Evolutionary conservation across 176 grass and related monocot genomes (phyloP).

Genomic region (Carex pumila): DNA sequence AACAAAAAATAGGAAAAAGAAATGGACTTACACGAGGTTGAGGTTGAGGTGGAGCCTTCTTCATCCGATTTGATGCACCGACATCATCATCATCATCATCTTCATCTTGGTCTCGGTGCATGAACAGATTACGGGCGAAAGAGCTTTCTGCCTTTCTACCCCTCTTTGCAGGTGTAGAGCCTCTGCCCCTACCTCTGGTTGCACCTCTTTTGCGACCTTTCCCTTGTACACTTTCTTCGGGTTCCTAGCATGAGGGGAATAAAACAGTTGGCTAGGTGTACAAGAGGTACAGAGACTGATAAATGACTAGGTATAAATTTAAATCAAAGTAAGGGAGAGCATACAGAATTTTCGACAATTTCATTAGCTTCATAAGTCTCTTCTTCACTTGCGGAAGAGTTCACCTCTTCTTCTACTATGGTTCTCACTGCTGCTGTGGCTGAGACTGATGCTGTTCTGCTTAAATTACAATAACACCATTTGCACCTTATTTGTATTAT

Average conservation of each 20-base stretch:
- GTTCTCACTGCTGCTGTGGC: slow-evolving; percentile 4
- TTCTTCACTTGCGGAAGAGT: slow-evolving; percentile 45
- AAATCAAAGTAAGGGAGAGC: not conserved
- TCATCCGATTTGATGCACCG: slow-evolving; percentile 17
- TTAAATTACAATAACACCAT: not conserved
- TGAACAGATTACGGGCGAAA: slow-evolving; percentile 26
- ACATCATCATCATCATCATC: slow-evolving; percentile 62
- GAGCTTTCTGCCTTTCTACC: slow-evolving; percentile 59
- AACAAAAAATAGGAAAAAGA: not conserved
- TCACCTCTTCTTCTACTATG: slow-evolving; percentile 24
- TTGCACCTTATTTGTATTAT: not conserved
- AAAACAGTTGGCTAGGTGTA: not conserved
- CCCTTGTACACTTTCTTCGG: slow-evolving; percentile 26
- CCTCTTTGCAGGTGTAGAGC: slow-evolving; percentile 30
- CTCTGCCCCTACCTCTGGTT: slow-evolving; percentile 38
- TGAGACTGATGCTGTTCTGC: slow-evolving; percentile 14
- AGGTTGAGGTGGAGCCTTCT: slow-evolving; percentile 41
- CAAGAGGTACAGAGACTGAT: not conserved
- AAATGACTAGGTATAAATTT: not conserved
- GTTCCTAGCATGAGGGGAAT: slow-evolving; percentile 32
- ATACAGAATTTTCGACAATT: slow-evolving; percentile 45
- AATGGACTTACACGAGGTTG: slow-evolving; percentile 40
- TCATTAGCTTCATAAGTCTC: slow-evolving; percentile 43
- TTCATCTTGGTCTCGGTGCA: slow-evolving; percentile 29
- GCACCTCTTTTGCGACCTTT: slow-evolving; percentile 49